Percentiles rank a stretch among this genome's conserved stretches.
Conservation (phyloP, 169 alveolate species). For the Plasmodium adleri region DNA sequence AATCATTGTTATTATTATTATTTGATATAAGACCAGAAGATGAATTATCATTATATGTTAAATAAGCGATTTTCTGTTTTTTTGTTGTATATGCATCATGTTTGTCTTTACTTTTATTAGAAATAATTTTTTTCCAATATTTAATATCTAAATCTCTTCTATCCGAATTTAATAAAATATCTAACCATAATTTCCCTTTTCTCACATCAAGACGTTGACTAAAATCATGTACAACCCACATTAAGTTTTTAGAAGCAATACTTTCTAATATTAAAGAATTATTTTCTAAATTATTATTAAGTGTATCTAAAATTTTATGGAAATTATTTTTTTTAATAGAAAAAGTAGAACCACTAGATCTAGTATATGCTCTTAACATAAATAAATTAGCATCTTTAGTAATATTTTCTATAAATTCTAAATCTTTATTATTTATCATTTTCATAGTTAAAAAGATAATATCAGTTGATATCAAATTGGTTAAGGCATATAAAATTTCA, state of each 20-base stretch:
- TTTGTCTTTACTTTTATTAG: constrained; percentile 74
- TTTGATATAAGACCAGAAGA: neutral
- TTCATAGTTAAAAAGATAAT: constrained; percentile 81
- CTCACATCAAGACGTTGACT: constrained; percentile 76
- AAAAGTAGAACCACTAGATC: constrained; percentile 76
- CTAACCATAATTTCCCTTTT: constrained; percentile 72
- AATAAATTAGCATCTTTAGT: constrained; percentile 77
- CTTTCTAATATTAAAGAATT: constrained; percentile 75
- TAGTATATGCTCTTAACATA: constrained; percentile 76
- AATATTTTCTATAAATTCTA: constrained; percentile 78
- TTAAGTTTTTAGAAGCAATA: constrained; percentile 73
- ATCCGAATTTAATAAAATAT: constrained; percentile 70
- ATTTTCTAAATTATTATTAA: constrained; percentile 45
- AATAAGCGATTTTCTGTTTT: constrained; percentile 63
- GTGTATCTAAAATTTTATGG: constrained; percentile 52
- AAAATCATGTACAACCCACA: constrained; percentile 78
- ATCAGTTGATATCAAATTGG: constrained; percentile 81
- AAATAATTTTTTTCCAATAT: constrained; percentile 74
- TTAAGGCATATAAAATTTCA: constrained; percentile 84
- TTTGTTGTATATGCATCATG: constrained; percentile 75
- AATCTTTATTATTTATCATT: constrained; percentile 79
- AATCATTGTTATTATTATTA: neutral
- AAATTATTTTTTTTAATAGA: constrained; percentile 76
- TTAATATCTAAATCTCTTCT: constrained; percentile 76
- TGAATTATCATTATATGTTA: constrained; percentile 15